phyloP scores from a whole-genome alignment of 2,329 filamentous ascomycete genomes.

The Colletotrichum somersetense region DNA sequence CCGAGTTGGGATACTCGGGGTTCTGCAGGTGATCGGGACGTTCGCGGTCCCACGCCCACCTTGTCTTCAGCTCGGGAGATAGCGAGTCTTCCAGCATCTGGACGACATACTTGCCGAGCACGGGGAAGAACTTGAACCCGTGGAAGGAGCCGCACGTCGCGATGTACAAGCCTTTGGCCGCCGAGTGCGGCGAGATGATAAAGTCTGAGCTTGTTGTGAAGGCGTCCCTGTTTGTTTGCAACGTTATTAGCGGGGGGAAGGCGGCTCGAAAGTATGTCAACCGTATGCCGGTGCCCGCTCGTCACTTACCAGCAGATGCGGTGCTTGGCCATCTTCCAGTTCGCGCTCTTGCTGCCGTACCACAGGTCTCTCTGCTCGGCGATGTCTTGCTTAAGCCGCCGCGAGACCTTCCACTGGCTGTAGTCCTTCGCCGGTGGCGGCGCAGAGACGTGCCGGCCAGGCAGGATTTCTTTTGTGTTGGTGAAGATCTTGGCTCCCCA shows the following conservation, averaged over 20 bases:
- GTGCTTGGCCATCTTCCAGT: conserved; percentile 72
- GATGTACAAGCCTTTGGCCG: conserved; percentile 67
- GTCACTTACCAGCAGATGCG: conserved; percentile 74
- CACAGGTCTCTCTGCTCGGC: conserved; percentile 68
- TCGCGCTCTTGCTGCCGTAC: conserved; percentile 67
- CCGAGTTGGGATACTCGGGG: conserved; percentile 67
- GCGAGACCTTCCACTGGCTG: conserved; percentile 71
- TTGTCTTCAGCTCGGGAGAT: conserved; percentile 56
- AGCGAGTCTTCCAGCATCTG: conserved; percentile 65
- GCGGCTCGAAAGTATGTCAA: not conserved
- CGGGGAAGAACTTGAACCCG: conserved; percentile 76
- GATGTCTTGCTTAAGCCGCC: conserved; percentile 69
- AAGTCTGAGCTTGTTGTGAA: conserved; percentile 73
- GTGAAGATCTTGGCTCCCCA: conserved; percentile 72
- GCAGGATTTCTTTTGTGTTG: conserved; percentile 65
- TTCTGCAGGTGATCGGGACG: conserved; percentile 65
- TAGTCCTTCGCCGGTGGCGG: conserved; percentile 70
- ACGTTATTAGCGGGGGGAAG: conserved; percentile 7
- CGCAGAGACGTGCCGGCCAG: conserved; percentile 67
- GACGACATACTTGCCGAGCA: conserved; percentile 72
- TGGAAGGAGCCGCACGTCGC: conserved; percentile 77
- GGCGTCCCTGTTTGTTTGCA: conserved; percentile 69
- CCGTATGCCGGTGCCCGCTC: no score
- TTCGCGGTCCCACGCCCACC: conserved; percentile 72
- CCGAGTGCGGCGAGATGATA: conserved; percentile 69